phyloP scores from a whole-genome alignment of 2,329 filamentous ascomycete genomes.

The Reticulascus tulasneorum region DNA sequence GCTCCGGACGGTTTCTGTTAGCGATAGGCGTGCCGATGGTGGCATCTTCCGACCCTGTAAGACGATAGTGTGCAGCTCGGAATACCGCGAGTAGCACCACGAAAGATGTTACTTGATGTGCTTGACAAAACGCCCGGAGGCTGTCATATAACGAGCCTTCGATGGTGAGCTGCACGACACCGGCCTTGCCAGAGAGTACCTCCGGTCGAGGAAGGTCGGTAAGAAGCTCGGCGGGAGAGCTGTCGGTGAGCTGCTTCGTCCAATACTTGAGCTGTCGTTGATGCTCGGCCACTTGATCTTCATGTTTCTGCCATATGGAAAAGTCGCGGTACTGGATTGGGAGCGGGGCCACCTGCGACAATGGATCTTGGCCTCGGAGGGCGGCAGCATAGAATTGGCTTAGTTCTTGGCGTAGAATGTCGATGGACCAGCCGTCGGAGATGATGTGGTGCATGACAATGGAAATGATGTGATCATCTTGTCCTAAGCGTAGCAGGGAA shows the following conservation, averaged over 20 bases:
- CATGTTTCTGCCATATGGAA: constrained; percentile 18
- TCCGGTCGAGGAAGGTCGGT: constrained; percentile 1
- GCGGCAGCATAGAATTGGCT: constrained; percentile 15
- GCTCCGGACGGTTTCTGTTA: constrained; percentile 2
- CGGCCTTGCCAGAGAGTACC: constrained; percentile 3
- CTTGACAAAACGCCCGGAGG: constrained; percentile 11
- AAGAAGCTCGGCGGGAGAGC: constrained; percentile 4
- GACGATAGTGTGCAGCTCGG: constrained; percentile 19
- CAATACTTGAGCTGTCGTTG: constrained; percentile 19
- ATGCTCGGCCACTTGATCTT: constrained; percentile 10
- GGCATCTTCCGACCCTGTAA: constrained; percentile 19
- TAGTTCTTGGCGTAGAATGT: constrained; percentile 18
- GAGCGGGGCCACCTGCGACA: constrained; percentile 11
- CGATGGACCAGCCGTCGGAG: constrained; percentile 24
- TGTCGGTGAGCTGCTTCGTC: constrained; percentile 14
- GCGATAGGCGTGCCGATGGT: constrained; percentile 15
- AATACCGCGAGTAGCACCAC: constrained; percentile 20
- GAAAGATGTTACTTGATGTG: constrained; percentile 4
- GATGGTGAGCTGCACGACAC: constrained; percentile 6
- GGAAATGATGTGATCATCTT: constrained; percentile 17
- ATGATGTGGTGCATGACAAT: constrained; percentile 25
- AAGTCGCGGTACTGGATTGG: constrained; percentile 22
- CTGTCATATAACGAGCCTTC: constrained; percentile 4
- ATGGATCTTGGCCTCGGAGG: constrained; percentile 7
- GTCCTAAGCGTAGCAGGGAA: constrained; percentile 6